phyloP scores from a whole-genome alignment of 176 grass and related monocot genomes.

The Aechmea fasciata region DNA sequence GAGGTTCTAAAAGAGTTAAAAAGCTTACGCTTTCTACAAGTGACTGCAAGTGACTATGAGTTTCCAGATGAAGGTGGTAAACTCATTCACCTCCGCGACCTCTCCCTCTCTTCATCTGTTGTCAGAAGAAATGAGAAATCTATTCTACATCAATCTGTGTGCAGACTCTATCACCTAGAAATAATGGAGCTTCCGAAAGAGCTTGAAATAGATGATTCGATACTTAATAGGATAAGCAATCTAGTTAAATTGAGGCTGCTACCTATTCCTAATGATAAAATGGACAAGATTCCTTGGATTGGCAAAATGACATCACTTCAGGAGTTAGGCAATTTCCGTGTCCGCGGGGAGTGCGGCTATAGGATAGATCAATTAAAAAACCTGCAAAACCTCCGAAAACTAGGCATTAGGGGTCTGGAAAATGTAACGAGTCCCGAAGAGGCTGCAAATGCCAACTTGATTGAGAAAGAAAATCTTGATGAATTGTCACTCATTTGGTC shows the following conservation, averaged over 20 bases:
- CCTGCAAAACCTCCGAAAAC: conserved; percentile 18
- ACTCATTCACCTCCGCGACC: conserved; percentile 29
- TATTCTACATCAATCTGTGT: too few relatives aligned
- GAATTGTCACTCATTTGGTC: conserved; percentile 20
- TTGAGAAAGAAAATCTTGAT: conserved; percentile 17
- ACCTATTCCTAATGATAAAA: too few relatives aligned
- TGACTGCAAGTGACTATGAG: background rate
- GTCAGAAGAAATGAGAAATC: background rate
- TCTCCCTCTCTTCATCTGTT: conserved; percentile 4
- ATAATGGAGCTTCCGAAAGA: too few relatives aligned
- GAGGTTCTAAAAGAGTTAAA: conserved; percentile 13
- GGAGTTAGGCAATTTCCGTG: background rate
- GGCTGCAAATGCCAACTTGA: conserved; percentile 11
- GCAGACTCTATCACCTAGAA: too few relatives aligned
- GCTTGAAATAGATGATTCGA: too few relatives aligned
- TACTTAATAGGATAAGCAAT: background rate
- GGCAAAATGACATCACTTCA: conserved; percentile 18
- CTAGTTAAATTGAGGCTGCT: conserved; percentile 16
- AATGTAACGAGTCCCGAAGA: conserved; percentile 15
- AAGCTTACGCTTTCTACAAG: conserved; percentile 15
- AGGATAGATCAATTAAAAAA: conserved; percentile 19
- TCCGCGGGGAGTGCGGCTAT: background rate
- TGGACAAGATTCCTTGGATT: background rate
- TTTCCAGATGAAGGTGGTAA: conserved; percentile 20
- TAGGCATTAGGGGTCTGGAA: conserved; percentile 3